These are phyloP conservation scores for Hymenoscyphus salicellus DNA, from an alignment of 2,329 filamentous ascomycete species.

Conservation along the genomic window DNA sequence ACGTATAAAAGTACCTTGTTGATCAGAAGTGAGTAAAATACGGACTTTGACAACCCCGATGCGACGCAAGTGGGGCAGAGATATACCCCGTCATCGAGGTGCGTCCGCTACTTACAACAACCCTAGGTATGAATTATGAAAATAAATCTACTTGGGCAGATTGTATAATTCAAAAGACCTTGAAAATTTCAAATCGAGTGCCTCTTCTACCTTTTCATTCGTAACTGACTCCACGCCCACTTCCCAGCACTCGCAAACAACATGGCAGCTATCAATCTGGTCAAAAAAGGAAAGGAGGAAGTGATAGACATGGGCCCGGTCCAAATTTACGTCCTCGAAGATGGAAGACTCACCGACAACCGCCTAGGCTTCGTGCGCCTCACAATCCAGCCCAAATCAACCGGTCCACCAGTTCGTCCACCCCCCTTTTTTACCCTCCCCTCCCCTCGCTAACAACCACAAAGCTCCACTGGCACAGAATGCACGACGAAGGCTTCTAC, in stretches of 20 bases:
- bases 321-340: constrained; percentile 41
- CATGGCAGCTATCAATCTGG: constrained; percentile 36
- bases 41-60: too few species aligned
- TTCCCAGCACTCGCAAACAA: neutral
- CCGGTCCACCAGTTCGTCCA: constrained; percentile 42
- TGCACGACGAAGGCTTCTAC: constrained; percentile 58
- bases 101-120: too few species aligned
- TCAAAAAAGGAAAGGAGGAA: constrained; percentile 47
- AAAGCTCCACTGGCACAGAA: constrained; percentile 50
- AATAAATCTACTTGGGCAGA: too few species aligned
- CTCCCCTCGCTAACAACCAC: neutral
- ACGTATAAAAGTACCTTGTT: too few species aligned
- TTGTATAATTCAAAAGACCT: too few species aligned
- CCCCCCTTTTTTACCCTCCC: neutral
- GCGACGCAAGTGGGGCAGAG: too few species aligned
- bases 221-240: neutral
- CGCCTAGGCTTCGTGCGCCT: constrained; percentile 47
- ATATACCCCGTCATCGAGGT: too few species aligned
- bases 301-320: constrained; percentile 48
- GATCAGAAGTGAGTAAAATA: too few species aligned
- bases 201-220: neutral
- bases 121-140: too few species aligned
- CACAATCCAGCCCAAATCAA: constrained; percentile 46
- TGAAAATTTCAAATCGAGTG: neutral
- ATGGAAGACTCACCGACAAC: constrained; percentile 42